Evolutionary conservation across 129 eudicot species (phyloP).

Genomic region (Heracleum sosnowskyi): DNA sequence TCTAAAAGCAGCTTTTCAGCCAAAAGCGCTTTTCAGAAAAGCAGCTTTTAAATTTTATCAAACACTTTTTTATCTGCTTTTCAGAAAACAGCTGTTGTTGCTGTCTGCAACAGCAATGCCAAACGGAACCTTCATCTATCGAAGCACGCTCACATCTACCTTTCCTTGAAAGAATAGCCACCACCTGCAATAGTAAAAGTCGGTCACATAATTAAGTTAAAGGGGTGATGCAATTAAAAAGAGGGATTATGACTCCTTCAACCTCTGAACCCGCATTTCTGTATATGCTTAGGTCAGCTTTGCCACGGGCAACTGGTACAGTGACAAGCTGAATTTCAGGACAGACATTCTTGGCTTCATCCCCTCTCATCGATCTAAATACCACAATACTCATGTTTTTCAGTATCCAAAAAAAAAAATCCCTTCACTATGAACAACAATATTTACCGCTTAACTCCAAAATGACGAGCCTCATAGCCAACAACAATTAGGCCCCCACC

Average conservation of each 20-base stretch:
- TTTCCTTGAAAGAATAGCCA: conserved; percentile 73
- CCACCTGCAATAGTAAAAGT: conserved; percentile 50
- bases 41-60: too few relatives aligned
- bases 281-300: conserved; percentile 81
- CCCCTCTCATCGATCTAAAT: conserved; percentile 88
- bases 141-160: conserved; percentile 98
- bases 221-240: background rate
- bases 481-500: conserved; percentile 97
- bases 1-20: too few relatives aligned
- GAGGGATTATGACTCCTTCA: conserved; percentile 3
- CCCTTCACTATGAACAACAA: background rate
- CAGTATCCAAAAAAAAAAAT: background rate
- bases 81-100: too few relatives aligned
- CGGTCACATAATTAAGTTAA: conserved; percentile 1
- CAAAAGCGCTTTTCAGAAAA: too few relatives aligned
- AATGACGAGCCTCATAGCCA: conserved; percentile 80
- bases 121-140: too few relatives aligned
- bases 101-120: too few relatives aligned
- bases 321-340: conserved; percentile 81
- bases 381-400: conserved; percentile 3
- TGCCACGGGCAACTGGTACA: conserved; percentile 94
- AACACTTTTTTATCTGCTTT: too few relatives aligned
- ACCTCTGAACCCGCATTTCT: conserved; percentile 99
- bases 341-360: conserved; percentile 81
- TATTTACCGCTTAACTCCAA: conserved; percentile 81